Base-by-base conservation (phyloP, 2,329 filamentous ascomycete species). In the Scortechinia acanthostroma region DNA sequence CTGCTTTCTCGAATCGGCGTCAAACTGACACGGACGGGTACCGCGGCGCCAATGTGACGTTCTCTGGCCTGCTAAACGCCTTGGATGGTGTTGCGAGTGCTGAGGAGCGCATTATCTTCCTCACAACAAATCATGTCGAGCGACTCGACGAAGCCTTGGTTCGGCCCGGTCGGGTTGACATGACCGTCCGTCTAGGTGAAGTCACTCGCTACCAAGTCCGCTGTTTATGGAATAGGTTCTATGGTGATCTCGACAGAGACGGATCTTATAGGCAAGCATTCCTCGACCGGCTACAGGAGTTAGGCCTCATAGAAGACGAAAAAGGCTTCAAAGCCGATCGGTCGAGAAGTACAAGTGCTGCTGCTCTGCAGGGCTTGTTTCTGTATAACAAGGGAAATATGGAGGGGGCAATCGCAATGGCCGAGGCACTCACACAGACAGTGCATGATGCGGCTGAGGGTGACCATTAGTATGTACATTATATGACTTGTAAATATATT, bases 41-140 rank as follows among this genome's bases (percentile, higher is more conserved):
- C 53, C 69, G 71, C 4, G 80, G 81, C 21, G 77, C 80, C 3
- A 83, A 81, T 45, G 81, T 86, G 20, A 86, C 81, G 1, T 86
- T 85, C 55, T 86, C 81, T 0, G 80, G 80, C 2, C 62, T 85
- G 13, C 62, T 85, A 30, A 74, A 74, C 53, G 68, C 72, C 3
- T 55, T 76, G 6, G 81, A 86, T 47, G 81, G 81, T 1, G 81
- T 85, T 3, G 80, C 79, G 15, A 84, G 79, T 53, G 80, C 78
- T 4, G 82, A 86, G 57, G 80, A 85, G 61, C 73, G 81, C 20
- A 77, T 86, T 48, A 70, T 86, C 20, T 83, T 86, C 60, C 68
- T 86, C 50, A 86, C 81, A 2, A 86, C 81, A 2, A 86, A 86
- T 53, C 77, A 83, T 51, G 72, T 83, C 13, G 79, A 84, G 46